These are phyloP conservation scores for Salvia hispanica DNA, from an alignment of 257 asterid genomes.

Conservation along the genomic window DNA sequence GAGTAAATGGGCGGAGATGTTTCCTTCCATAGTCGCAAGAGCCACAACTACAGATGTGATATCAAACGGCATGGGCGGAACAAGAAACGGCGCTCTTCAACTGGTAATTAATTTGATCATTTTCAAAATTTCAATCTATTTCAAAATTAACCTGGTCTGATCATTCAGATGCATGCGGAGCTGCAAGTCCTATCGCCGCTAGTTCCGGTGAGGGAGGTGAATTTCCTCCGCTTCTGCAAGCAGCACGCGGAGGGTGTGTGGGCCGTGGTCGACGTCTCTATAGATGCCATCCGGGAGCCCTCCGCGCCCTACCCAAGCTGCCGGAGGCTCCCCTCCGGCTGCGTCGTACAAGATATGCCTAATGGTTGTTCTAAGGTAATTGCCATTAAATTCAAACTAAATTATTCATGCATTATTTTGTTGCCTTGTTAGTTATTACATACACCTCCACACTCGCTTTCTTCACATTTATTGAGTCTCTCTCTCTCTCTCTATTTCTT, in stretches of 20 bases:
- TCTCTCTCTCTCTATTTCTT: not conserved
- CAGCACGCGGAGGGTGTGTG: constrained; percentile 94
- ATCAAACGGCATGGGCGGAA: constrained; percentile 72
- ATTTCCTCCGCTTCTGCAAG: constrained; percentile 92
- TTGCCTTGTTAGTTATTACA: constrained; percentile 35
- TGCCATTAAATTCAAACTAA: constrained; percentile 4
- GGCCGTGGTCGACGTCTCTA: constrained; percentile 91
- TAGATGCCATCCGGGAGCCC: constrained; percentile 59
- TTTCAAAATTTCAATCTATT: too few relatives aligned
- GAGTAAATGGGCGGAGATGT: constrained; percentile 78
- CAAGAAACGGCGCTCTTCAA: constrained; percentile 73
- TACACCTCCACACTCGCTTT: constrained; percentile 27
- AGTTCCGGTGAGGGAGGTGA: constrained; percentile 87
- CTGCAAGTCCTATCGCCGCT: constrained; percentile 89
- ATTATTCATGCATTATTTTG: constrained; percentile 26
- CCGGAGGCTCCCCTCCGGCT: constrained; percentile 95
- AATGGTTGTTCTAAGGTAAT: constrained; percentile 90
- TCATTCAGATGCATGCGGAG: constrained; percentile 73
- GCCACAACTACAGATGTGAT: constrained; percentile 58
- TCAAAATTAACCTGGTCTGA: too few relatives aligned
- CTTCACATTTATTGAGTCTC: constrained; percentile 49
- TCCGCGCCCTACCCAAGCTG: constrained; percentile 44
- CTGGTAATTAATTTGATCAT: constrained; percentile 49
- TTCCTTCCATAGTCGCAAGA: constrained; percentile 66
- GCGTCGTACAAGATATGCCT: constrained; percentile 93